Percentiles rank a stretch among this genome's conserved stretches.
phyloP scores from a whole-genome alignment of 2,329 filamentous ascomycete genomes.

The Amauroascus verrucosus region DNA sequence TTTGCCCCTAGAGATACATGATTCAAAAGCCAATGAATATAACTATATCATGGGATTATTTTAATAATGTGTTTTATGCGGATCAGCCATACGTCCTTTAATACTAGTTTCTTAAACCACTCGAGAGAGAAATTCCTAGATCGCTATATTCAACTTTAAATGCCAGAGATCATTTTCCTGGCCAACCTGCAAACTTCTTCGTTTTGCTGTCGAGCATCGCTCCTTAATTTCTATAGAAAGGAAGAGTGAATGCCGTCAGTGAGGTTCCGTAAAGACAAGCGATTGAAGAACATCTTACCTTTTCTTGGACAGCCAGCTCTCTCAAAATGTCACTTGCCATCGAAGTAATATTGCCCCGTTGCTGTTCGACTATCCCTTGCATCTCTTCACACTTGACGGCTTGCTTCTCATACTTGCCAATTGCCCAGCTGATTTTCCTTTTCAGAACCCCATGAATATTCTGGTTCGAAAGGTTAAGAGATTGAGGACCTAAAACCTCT shows the following conservation, averaged over 20 bases:
- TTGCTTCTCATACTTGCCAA: constrained; percentile 3
- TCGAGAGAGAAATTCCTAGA: background rate
- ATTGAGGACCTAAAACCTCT: constrained; percentile 15
- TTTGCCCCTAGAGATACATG: too few relatives aligned
- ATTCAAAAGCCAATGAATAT: too few relatives aligned
- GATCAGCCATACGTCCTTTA: too few relatives aligned
- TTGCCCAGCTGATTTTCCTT: constrained; percentile 11
- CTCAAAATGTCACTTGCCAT: constrained; percentile 12
- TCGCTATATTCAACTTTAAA: background rate
- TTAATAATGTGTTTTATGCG: too few relatives aligned
- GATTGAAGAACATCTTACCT: constrained; percentile 11
- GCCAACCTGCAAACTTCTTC: constrained; percentile 17
- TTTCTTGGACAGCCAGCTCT: constrained; percentile 13
- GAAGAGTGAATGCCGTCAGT: background rate
- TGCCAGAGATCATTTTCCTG: constrained; percentile 14
- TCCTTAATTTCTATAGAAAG: constrained; percentile 15
- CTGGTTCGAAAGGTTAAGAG: background rate
- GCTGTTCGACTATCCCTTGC: constrained; percentile 3
- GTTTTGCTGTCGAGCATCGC: constrained; percentile 16
- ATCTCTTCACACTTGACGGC: background rate
- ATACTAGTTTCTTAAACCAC: background rate
- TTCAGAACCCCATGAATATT: constrained; percentile 1
- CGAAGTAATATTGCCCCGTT: constrained; percentile 7
- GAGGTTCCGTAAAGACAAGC: background rate
- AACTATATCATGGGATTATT: too few relatives aligned